A percentile compares a stretch with the other conserved stretches of the same genome.
Conservation (phyloP, 352 stramenopile species). For the Phytophthora sojae region DNA sequence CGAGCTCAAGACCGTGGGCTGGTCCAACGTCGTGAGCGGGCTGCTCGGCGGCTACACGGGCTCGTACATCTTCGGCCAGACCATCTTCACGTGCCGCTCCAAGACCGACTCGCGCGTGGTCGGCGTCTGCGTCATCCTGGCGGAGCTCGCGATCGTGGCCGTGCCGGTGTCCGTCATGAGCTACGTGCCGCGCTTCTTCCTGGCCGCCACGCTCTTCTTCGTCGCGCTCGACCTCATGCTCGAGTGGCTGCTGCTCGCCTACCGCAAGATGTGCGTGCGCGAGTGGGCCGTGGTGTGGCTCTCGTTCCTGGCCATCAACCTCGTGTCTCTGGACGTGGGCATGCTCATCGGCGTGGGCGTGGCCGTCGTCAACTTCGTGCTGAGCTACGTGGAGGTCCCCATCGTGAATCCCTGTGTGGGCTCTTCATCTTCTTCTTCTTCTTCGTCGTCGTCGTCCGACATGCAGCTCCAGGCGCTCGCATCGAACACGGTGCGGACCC, state of each 20-base stretch:
- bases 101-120: slow-evolving; percentile 90
- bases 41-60: slow-evolving; percentile 97
- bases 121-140: slow-evolving; percentile 87
- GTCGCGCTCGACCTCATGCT: slow-evolving; percentile 97
- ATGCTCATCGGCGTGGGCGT: slow-evolving; percentile 93
- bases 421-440: slow-evolving; percentile 91
- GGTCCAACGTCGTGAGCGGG: slow-evolving; percentile 95
- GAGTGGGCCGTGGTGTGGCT: slow-evolving; percentile 94
- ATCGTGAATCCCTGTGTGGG: slow-evolving; percentile 55
- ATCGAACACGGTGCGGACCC: slow-evolving; percentile 43
- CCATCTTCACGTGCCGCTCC: slow-evolving; percentile 96
- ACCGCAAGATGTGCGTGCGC: slow-evolving; percentile 73
- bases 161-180: slow-evolving; percentile 94
- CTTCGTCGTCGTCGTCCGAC: not conserved
- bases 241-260: slow-evolving; percentile 94
- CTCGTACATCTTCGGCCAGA: slow-evolving; percentile 99
- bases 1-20: slow-evolving; percentile 93
- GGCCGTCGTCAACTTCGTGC: slow-evolving; percentile 79
- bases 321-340: slow-evolving; percentile 93
- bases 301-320: slow-evolving; percentile 95
- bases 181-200: slow-evolving; percentile 97
- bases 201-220: slow-evolving; percentile 96
- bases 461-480: slow-evolving; percentile 40
- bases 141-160: slow-evolving; percentile 86
- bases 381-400: slow-evolving; percentile 72